phyloP scores from a whole-genome alignment of 371 early-diverging fungal genomes.

The Cladochytrium tenue region DNA sequence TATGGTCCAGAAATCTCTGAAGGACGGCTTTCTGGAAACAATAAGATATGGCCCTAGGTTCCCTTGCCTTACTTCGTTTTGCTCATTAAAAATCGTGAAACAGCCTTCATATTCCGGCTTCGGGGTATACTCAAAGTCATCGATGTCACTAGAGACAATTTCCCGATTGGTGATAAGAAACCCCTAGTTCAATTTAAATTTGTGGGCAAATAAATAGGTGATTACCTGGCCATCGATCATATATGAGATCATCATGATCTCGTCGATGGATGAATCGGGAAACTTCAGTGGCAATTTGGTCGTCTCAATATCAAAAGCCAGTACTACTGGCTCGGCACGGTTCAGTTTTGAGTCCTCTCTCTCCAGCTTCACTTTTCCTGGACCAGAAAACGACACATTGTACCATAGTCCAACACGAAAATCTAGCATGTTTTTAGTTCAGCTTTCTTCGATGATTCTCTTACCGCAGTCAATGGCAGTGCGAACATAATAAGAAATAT shows the following conservation, averaged over 20 bases:
- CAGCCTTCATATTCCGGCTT: constrained; percentile 93
- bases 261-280: constrained; percentile 91
- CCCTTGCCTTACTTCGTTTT: constrained; percentile 67
- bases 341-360: constrained; percentile 84
- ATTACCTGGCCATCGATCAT: constrained; percentile 93
- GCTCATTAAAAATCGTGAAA: constrained; percentile 97
- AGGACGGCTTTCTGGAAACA: constrained; percentile 58
- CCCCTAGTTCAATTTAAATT: constrained; percentile 58
- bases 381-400: constrained; percentile 54
- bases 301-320: constrained; percentile 99
- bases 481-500: constrained; percentile 90
- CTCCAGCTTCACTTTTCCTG: constrained; percentile 61
- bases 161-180: constrained; percentile 97
- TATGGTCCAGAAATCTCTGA: constrained; percentile 89
- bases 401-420: constrained; percentile 98
- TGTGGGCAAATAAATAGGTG: constrained; percentile 12
- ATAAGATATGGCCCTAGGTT: not conserved
- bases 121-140: constrained; percentile 97
- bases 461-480: constrained; percentile 89
- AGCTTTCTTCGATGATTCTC: not conserved
- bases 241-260: constrained; percentile 99
- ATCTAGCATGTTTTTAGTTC: constrained; percentile 48
- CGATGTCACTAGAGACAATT: constrained; percentile 95
- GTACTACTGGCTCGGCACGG: constrained; percentile 92
- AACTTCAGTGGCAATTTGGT: constrained; percentile 98